Evolutionary conservation across 208 protist genomes (phyloP), one percentile per base, ranked within the genome.

Genomic region (Acanthamoeba culbertsoni): DNA sequence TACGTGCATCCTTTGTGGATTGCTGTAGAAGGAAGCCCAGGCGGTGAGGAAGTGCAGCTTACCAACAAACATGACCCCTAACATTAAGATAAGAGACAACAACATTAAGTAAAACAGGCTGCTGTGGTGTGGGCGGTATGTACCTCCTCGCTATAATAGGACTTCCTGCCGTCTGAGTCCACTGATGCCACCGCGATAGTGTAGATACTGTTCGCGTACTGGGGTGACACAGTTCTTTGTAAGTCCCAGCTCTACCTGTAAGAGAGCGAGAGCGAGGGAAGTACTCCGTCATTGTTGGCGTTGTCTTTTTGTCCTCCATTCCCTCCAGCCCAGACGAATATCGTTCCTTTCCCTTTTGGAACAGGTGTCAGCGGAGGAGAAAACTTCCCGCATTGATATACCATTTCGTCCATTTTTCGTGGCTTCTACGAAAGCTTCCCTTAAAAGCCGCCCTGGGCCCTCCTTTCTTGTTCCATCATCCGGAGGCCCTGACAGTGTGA

Each of bases 131-230:
- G 23, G 23, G 23, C 23, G 51, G 23, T n/a, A 23, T 23, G 14
- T 59, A 59, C 51, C 18, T 88, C 51, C 33, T 88, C 79, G 79
- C 79, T 88, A 48, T 88, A 88, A 14, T n/a, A 0, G 0, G 79
- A n/a, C 33, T 43, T 88, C 12, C 28, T 10, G 16, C 79, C 79
- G 28, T 62, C 14, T 10, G 18, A n/a, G 62, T 40, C 31, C 0
- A 63, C n/a, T 2, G 79, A 55, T 28, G 46, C 79, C 28, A 88
- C 43, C 31, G 79, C 79, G 7, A 88, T 88, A 8, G 79, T 62
- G 51, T 65, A 62, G 18, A 55, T 88, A 48, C 79, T 88, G 35
- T 62, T 88, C 33, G 79, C 79, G 51, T 88, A 88, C 68, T 79
- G 68, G 10, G 37, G 18, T 6, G n/a, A n/a, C n/a, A n/a, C n/a